phyloP scores from a whole-genome alignment of 345 rosid genomes.

The Cardamine resedifolia region DNA sequence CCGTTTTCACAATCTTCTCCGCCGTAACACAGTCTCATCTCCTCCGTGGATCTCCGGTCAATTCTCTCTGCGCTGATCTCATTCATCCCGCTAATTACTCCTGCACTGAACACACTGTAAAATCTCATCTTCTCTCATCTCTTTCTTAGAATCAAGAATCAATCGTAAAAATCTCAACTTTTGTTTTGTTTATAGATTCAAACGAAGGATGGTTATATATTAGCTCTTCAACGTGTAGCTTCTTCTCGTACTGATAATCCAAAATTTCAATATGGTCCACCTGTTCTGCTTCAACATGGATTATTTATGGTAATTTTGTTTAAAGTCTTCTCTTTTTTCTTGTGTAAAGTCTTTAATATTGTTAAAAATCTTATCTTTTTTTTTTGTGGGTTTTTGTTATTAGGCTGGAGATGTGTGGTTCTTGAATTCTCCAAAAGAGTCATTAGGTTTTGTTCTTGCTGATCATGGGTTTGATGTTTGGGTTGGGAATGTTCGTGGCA shows the following conservation, averaged over 20 bases:
- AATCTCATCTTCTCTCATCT: conserved; percentile 34
- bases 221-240: conserved; percentile 80
- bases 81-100: conserved; percentile 67
- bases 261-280: conserved; percentile 44
- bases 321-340: neutral
- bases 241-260: conserved; percentile 46
- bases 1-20: neutral
- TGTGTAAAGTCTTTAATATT: neutral
- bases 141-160: neutral
- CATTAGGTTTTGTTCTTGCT: conserved; percentile 83
- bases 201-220: conserved; percentile 79
- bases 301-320: conserved; percentile 68
- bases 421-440: conserved; percentile 61
- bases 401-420: conserved; percentile 94
- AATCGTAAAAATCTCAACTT: neutral
- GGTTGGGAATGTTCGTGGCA: conserved; percentile 93
- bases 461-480: conserved; percentile 91
- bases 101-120: conserved; percentile 82
- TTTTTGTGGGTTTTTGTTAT: conserved; percentile 3
- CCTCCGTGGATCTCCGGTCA: conserved; percentile 38
- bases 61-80: conserved; percentile 61
- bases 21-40: conserved; percentile 23
- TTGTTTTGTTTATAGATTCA: conserved; percentile 46
- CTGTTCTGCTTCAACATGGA: conserved; percentile 89
- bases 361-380: conserved; percentile 18